Conservation (phyloP, 108 stramenopile genomes). For the Skeletonema menzelii region DNA sequence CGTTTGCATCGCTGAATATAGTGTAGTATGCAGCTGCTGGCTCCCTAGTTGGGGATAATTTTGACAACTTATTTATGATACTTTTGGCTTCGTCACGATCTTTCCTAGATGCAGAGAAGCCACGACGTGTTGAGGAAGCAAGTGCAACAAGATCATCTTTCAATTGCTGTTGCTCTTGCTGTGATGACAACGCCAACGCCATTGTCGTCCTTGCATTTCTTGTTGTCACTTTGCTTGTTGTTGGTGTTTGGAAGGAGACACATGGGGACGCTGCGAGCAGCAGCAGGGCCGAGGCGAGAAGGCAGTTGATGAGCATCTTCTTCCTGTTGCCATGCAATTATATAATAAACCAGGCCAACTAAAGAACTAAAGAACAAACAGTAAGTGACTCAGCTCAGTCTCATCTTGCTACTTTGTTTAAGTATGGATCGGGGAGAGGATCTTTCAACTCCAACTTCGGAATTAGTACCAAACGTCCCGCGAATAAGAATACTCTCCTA, state of each 20-base stretch:
- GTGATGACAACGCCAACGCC: neutral
- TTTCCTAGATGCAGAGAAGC: constrained; percentile 52
- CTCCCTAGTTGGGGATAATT: constrained; percentile 51
- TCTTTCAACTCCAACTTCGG: too few relatives aligned
- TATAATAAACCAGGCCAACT: too few relatives aligned
- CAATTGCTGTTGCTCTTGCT: neutral
- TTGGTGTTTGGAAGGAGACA: neutral
- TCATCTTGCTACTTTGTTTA: too few relatives aligned
- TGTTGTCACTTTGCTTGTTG: neutral
- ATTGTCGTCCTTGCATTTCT: neutral
- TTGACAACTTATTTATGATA: constrained; percentile 50
- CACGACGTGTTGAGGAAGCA: constrained; percentile 30
- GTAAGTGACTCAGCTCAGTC: too few relatives aligned
- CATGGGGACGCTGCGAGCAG: neutral
- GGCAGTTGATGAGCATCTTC: neutral
- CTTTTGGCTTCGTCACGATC: constrained; percentile 40
- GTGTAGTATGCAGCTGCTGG: constrained; percentile 67
- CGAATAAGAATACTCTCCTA: too few relatives aligned
- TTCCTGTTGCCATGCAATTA: too few relatives aligned
- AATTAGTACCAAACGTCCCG: too few relatives aligned
- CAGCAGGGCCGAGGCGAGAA: neutral
- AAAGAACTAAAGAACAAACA: too few relatives aligned
- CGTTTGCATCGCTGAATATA: constrained; percentile 2
- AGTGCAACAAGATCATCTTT: constrained; percentile 40
- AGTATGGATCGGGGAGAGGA: too few relatives aligned